phyloP scores from a whole-genome alignment of 306 rosid species.

The Fragaria iinumae region DNA sequence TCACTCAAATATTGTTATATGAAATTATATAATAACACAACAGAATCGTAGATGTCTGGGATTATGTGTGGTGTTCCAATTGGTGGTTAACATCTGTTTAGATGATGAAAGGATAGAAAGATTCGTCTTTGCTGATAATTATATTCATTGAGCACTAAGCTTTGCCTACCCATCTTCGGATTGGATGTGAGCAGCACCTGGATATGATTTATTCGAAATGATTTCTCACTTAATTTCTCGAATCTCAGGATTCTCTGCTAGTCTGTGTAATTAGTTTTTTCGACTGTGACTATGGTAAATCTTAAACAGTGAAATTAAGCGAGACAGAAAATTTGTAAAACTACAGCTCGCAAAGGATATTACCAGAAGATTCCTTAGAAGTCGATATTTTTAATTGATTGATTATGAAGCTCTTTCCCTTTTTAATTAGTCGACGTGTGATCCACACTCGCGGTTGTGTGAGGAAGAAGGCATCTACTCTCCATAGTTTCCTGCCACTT shows the following conservation, averaged over 20 bases:
- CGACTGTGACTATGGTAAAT: too few species aligned
- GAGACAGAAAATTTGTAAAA: background rate
- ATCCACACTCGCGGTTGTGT: background rate
- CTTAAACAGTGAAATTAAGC: too few species aligned
- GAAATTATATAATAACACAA: background rate
- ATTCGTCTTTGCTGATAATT: background rate
- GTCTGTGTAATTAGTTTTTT: too few species aligned
- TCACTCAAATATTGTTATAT: background rate
- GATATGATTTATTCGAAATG: background rate
- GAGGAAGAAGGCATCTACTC: background rate
- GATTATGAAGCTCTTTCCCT: background rate
- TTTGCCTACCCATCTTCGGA: background rate
- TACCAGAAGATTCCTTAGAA: conserved; percentile 1
- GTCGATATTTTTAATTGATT: background rate
- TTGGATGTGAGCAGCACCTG: background rate
- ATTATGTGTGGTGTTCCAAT: background rate
- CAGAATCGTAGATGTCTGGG: background rate
- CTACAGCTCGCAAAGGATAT: background rate
- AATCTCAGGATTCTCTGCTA: too few species aligned
- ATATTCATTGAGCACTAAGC: background rate
- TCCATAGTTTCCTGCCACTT: background rate
- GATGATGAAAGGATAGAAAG: background rate
- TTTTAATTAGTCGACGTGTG: background rate
- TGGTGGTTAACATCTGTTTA: background rate
- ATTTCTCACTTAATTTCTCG: too few species aligned